Conservation (phyloP, 2,329 filamentous ascomycete species). For the Diaporthe citriasiana region DNA sequence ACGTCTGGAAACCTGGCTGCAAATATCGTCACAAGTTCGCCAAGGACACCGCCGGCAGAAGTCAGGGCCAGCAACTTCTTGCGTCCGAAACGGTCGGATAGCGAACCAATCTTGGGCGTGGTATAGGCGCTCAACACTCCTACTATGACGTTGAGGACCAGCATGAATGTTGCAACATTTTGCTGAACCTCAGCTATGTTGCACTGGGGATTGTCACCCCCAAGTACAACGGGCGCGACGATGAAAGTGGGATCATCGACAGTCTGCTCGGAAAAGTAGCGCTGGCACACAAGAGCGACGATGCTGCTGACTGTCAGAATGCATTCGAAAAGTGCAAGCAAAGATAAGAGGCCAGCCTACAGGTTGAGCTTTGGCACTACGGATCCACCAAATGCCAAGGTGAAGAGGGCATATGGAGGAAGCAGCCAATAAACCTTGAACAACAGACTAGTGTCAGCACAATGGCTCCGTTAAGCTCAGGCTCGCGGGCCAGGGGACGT, state of each 20-base stretch:
- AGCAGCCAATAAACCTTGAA: constrained; percentile 86
- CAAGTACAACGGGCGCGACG: constrained; percentile 75
- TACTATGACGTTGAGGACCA: constrained; percentile 80
- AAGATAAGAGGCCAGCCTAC: constrained; percentile 53
- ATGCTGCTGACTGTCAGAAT: constrained; percentile 63
- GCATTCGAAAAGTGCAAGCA: background rate
- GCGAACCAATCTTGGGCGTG: constrained; percentile 84
- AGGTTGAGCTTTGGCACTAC: constrained; percentile 90
- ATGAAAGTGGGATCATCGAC: constrained; percentile 70
- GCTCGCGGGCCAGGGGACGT: constrained; percentile 66
- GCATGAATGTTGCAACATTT: constrained; percentile 81
- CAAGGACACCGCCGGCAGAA: constrained; percentile 79
- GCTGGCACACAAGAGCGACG: constrained; percentile 83
- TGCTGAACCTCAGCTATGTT: constrained; percentile 83
- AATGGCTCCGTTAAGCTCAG: constrained; percentile 3
- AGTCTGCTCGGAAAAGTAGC: constrained; percentile 81
- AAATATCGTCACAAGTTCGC: constrained; percentile 83
- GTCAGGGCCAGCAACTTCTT: constrained; percentile 80
- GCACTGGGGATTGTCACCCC: constrained; percentile 83
- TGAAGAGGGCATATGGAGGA: constrained; percentile 83
- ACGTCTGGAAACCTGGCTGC: constrained; percentile 81
- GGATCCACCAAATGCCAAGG: constrained; percentile 87
- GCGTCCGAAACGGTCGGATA: constrained; percentile 90
- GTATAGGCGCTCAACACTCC: constrained; percentile 85
- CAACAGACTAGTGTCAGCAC: constrained; percentile 47